Evolutionary conservation across 306 rosid species (phyloP), one percentile per base, ranked within the genome.

Genomic region (Cicer judaicum): DNA sequence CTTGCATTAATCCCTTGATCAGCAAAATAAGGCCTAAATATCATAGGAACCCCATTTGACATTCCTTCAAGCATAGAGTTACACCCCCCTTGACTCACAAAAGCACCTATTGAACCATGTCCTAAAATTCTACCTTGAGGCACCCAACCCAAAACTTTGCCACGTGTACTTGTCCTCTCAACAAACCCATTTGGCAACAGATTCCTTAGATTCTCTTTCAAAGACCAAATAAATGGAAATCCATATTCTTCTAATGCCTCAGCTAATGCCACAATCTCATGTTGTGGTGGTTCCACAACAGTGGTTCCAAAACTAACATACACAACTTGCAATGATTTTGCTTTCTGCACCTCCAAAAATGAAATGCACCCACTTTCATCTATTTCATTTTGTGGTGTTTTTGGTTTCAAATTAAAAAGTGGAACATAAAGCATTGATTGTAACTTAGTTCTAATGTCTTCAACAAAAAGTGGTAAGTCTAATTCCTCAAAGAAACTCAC

Each of bases 401-500:
- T 49, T 49, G 54, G 54, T 49, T 49, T 49, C 54, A 49, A 49
- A 49, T 49, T n/a, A 13, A 49, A 49, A 49, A 49, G 54, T 49
- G 54, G 54, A 49, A 49, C 54, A 6, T 49, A 49, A 49, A 49
- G 54, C 54, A 49, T 49, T 13, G n/a, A 3, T n/a, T 49, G 18
- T 49, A 49, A 49, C 54, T 49, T 49, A 49, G 18, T 49, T n/a
- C 54, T 49, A 5, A 49, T 49, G 54, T 49, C 18, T 49, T 49
- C 16, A 49, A 13, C 54, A 49, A 49, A 49, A 49, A 29, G 36
- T 29, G 36, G 36, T 29, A 29, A 29, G 36, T 49, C 54, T n/a
- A 49, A n/a, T n/a, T 49, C 54, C 14, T 49, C 54, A 49, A 49
- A 49, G 54, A 49, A 49, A 49, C 54, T 49, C 54, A 49, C 54